These are phyloP conservation scores for Trichoderma atrobrunneum DNA, from an alignment of 2,329 filamentous ascomycete genomes.

Conservation along the genomic window DNA sequence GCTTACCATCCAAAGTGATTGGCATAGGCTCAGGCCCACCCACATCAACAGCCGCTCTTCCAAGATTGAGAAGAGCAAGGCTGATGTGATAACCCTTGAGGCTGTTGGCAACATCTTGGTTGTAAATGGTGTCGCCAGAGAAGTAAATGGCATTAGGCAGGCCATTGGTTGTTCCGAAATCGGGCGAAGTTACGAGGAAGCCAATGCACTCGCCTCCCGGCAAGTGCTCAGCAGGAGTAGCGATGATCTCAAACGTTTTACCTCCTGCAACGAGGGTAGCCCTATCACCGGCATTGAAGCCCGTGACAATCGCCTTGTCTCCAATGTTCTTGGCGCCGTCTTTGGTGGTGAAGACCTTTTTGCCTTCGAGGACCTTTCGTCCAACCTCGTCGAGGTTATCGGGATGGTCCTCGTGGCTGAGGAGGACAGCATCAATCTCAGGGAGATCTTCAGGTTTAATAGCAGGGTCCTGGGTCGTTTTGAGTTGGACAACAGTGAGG, in stretches of 20 bases:
- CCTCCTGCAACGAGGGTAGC: slow-evolving; percentile 30
- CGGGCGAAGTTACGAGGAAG: slow-evolving; percentile 38
- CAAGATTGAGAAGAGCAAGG: slow-evolving; percentile 42
- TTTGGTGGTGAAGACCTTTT: slow-evolving; percentile 44
- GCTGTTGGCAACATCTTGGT: slow-evolving; percentile 39
- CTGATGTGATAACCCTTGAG: slow-evolving; percentile 36
- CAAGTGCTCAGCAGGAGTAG: slow-evolving; percentile 43
- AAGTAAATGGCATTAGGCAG: slow-evolving; percentile 47
- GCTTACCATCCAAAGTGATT: slow-evolving; percentile 45
- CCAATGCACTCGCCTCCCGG: slow-evolving; percentile 45
- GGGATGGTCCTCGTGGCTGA: slow-evolving; percentile 50
- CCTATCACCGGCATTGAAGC: slow-evolving; percentile 40
- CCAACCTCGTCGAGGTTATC: slow-evolving; percentile 49
- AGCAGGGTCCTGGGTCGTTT: slow-evolving; percentile 34
- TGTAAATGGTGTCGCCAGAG: slow-evolving; percentile 48
- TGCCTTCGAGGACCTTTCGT: slow-evolving; percentile 44
- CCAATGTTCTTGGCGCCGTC: slow-evolving; percentile 44
- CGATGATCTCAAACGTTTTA: slow-evolving; percentile 38
- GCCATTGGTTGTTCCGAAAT: slow-evolving; percentile 39
- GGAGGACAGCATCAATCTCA: slow-evolving; percentile 45
- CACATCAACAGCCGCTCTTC: slow-evolving; percentile 32
- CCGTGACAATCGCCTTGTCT: slow-evolving; percentile 41
- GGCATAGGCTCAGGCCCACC: slow-evolving; percentile 28
- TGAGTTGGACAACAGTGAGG: slow-evolving; percentile 28
- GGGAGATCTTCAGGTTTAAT: slow-evolving; percentile 40